phyloP scores from a whole-genome alignment of 768 basidiomycete species.

The Tricholoma hemisulphureum region DNA sequence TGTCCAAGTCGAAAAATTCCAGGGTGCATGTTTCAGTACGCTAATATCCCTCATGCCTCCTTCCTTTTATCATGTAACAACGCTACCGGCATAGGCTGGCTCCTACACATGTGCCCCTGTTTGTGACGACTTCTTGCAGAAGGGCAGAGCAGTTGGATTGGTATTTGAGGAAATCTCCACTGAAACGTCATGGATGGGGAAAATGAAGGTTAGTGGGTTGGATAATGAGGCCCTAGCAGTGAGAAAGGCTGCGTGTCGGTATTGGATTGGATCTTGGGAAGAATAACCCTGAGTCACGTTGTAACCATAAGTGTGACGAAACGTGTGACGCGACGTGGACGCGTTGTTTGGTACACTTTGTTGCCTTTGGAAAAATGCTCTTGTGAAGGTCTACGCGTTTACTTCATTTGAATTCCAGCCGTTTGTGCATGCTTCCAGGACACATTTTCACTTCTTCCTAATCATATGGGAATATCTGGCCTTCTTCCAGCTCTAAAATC shows the following conservation, averaged over 20 bases:
- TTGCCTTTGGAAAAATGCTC: too few species aligned
- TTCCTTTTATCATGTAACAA: background rate
- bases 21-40: conserved; percentile 55
- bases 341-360: conserved; percentile 1
- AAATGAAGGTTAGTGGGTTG: conserved; percentile 43
- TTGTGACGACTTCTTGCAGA: conserved; percentile 52
- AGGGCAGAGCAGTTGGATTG: conserved; percentile 41
- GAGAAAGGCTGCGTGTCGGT: conserved; percentile 59
- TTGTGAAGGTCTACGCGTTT: too few species aligned
- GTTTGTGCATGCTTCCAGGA: background rate
- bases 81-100: conserved; percentile 41
- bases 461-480: conserved; percentile 88
- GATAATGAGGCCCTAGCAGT: conserved; percentile 44
- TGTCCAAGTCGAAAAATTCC: conserved; percentile 39
- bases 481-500: conserved; percentile 87
- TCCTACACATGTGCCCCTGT: conserved; percentile 55
- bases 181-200: conserved; percentile 48
- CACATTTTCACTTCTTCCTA: background rate
- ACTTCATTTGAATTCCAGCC: background rate
- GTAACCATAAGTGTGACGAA: background rate
- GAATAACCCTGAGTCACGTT: too few species aligned
- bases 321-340: conserved; percentile 3
- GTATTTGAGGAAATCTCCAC: conserved; percentile 43
- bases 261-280: conserved; percentile 64
- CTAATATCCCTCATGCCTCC: background rate